These are phyloP conservation scores for Polytrichum commune DNA, from an alignment of 225 moss, liverwort and hornwort genomes.

Conservation along the genomic window DNA sequence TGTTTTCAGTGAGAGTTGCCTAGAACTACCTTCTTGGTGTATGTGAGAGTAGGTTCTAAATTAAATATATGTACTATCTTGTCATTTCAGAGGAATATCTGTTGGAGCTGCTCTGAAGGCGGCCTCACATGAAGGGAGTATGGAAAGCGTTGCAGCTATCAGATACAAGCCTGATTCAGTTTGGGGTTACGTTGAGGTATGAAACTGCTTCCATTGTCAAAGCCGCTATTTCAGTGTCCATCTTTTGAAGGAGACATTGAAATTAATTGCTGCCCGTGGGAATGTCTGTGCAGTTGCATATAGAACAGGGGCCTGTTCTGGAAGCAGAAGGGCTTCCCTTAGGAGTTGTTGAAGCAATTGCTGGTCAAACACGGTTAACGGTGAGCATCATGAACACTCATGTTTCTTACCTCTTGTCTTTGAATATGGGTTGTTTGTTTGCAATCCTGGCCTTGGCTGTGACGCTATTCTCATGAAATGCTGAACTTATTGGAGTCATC, in stretches of 20 bases:
- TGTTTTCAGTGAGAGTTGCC: no score
- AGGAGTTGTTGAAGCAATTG: slow-evolving; percentile 92
- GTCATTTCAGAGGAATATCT: slow-evolving; percentile 61
- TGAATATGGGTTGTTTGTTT: no score
- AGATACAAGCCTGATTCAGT: slow-evolving; percentile 76
- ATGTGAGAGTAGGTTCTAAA: no score
- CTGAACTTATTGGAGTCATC: no score
- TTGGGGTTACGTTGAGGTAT: slow-evolving; percentile 94
- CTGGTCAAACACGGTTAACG: slow-evolving; percentile 85
- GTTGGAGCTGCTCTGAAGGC: slow-evolving; percentile 66
- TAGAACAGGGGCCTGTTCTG: slow-evolving; percentile 93
- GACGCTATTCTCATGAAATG: no score
- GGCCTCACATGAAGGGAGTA: slow-evolving; percentile 56
- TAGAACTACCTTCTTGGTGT: no score
- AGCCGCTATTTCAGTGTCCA: no score
- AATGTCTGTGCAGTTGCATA: slow-evolving; percentile 61
- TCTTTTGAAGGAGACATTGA: no score
- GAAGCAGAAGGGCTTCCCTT: slow-evolving; percentile 73
- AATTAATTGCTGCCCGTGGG: neutral
- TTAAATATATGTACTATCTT: neutral
- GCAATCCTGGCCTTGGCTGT: no score
- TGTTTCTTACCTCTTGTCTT: no score
- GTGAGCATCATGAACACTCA: slow-evolving; percentile 19
- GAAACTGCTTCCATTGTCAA: no score
- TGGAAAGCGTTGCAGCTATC: slow-evolving; percentile 53